Percentiles rank a stretch among this genome's conserved stretches.
Conservation (phyloP, 2,329 filamentous ascomycete species). For the Fusarium acutatum region DNA sequence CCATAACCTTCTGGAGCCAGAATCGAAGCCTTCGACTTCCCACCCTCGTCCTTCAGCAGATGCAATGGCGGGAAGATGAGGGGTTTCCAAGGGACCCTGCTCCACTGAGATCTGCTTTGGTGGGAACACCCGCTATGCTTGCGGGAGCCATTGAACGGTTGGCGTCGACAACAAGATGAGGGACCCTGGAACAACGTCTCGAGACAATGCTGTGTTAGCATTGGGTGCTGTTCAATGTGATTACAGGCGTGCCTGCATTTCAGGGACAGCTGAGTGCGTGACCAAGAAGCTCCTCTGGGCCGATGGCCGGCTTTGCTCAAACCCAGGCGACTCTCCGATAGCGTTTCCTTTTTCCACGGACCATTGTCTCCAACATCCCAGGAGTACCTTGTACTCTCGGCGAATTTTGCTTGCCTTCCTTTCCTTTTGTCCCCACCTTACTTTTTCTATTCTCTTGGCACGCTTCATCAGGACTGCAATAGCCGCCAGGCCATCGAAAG, state of each 20-base stretch:
- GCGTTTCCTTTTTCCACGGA: conserved; percentile 23
- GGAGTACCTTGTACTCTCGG: conserved; percentile 25
- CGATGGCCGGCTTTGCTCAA: conserved; percentile 18
- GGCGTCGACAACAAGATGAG: conserved; percentile 30
- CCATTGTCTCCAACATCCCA: conserved; percentile 10
- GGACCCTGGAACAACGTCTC: conserved; percentile 28
- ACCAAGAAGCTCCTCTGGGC: conserved; percentile 13
- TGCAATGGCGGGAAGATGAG: conserved; percentile 43
- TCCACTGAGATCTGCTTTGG: conserved; percentile 42
- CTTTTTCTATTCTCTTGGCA: conserved; percentile 20
- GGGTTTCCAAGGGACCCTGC: conserved; percentile 39
- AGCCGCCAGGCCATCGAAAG: conserved; percentile 1
- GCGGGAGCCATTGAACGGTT: conserved; percentile 43
- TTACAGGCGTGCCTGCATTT: conserved; percentile 28
- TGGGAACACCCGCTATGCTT: conserved; percentile 40
- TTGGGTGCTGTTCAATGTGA: background rate
- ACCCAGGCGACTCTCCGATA: conserved; percentile 18
- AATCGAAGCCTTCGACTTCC: conserved; percentile 42
- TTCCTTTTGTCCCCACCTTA: conserved; percentile 16
- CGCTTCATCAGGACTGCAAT: conserved; percentile 8
- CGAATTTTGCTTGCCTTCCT: conserved; percentile 27
- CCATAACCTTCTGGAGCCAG: conserved; percentile 42
- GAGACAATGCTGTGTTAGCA: conserved; percentile 1
- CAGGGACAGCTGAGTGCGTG: conserved; percentile 8
- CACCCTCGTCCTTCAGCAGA: conserved; percentile 37